phyloP scores from a whole-genome alignment of 2,329 filamentous ascomycete species.

The Colletotrichum karsti region DNA sequence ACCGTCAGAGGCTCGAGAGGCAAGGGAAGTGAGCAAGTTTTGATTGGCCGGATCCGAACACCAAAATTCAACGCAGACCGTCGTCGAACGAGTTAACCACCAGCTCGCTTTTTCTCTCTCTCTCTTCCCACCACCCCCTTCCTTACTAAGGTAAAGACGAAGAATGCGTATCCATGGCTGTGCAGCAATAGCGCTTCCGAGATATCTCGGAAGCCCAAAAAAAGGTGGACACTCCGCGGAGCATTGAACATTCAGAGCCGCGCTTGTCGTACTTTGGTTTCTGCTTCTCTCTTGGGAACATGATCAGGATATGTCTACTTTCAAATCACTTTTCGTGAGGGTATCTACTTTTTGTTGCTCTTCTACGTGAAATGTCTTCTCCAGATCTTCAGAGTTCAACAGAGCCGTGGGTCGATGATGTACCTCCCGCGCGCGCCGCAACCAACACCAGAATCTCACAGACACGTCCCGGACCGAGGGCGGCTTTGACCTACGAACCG shows the following conservation, averaged over 20 bases:
- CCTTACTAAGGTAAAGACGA: neutral
- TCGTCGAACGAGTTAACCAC: constrained; percentile 20
- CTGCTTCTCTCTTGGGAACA: too few relatives aligned
- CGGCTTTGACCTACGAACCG: neutral
- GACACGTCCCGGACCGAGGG: neutral
- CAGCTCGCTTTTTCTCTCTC: neutral
- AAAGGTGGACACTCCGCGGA: constrained; percentile 7
- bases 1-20: constrained; percentile 27
- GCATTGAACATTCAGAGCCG: too few relatives aligned
- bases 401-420: too few relatives aligned
- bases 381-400: too few relatives aligned
- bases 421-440: too few relatives aligned
- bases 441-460: too few relatives aligned
- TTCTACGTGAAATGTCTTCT: too few relatives aligned
- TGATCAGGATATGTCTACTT: too few relatives aligned
- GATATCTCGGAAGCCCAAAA: neutral
- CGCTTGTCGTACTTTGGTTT: too few relatives aligned
- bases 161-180: constrained; percentile 27
- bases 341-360: too few relatives aligned
- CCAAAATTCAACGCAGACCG: constrained; percentile 28
- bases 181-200: constrained; percentile 7
- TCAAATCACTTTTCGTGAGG: too few relatives aligned
- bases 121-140: neutral
- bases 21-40: constrained; percentile 52
- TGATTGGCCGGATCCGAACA: constrained; percentile 45